Evolutionary conservation across 495 filamentous ascomycete species (phyloP), one percentile per base, ranked within the genome.

Genomic region (Penicillium samsonianum): DNA sequence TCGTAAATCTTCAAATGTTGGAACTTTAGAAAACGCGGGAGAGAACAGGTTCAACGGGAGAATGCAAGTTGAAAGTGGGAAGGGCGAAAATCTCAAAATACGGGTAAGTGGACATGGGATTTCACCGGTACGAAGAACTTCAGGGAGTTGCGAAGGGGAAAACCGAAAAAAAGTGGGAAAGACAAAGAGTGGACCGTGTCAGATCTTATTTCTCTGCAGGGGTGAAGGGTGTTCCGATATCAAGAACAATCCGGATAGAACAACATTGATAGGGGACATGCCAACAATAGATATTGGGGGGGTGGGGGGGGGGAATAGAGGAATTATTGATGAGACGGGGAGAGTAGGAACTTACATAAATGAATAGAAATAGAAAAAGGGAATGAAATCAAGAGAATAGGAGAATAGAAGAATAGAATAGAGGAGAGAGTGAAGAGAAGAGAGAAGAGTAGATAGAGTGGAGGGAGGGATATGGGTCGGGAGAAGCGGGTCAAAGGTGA

Each of bases 101-200:
- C 43, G 58, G 30, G 44, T 56, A 46, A 35, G 55, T 57, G 54
- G 46, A 51, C 31, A 50, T 49, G 53, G 53, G 31, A 31, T 46
- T n/a, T 22, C 38, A 53, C 25, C 26, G 35, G 52, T 17, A 17
- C n/a, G 17, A 41, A 33, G 45, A 58, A 45, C 55, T 56, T 20
- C 48, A 56, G 43, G 49, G 44, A 51, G 47, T 53, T 44, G 56
- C 40, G 46, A 51, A 62, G 58, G 60, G 60, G 22, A 58, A 54
- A 65, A 59, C 49, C 38, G 19, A 58, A 50, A 50, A 44, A 46
- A 63, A 44, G 60, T 49, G 55, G 60, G 46, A 54, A 65, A 51
- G 54, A 61, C 57, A 65, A 63, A 66, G 58, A 65, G 68, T 67
- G 68, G 65, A 64, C 61, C 59, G 60, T 67, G 64, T 63, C 67